Conservation (phyloP, 768 basidiomycete species). For the Lactarius sp. region DNA sequence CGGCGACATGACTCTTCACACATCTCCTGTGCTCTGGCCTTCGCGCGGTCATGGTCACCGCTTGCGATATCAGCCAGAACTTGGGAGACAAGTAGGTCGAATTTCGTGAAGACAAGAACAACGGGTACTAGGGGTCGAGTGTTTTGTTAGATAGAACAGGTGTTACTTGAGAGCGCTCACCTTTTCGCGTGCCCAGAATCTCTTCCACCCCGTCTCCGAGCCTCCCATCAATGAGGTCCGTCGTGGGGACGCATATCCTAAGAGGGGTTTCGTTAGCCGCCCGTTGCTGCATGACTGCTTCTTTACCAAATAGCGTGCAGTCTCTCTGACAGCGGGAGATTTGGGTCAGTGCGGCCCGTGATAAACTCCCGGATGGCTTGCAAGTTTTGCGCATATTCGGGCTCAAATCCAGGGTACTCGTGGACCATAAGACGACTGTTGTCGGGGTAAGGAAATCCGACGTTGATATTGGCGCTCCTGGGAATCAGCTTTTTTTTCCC, state of each 20-base stretch:
- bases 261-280: too few relatives aligned
- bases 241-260: too few relatives aligned
- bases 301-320: too few relatives aligned
- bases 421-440: constrained; percentile 13
- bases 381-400: not conserved
- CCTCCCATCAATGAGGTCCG: not conserved
- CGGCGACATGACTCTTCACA: not conserved
- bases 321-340: too few relatives aligned
- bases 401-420: constrained; percentile 5
- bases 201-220: not conserved
- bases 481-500: not conserved
- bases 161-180: not conserved
- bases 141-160: not conserved
- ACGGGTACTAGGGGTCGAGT: not conserved
- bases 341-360: too few relatives aligned
- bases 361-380: constrained; percentile 11
- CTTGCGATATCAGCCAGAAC: not conserved
- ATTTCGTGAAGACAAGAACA: constrained; percentile 6
- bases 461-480: not conserved
- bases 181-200: constrained; percentile 3
- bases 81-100: not conserved
- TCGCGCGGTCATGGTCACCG: not conserved
- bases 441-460: not conserved
- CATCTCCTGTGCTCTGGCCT: not conserved
- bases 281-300: too few relatives aligned